Evolutionary conservation across 140 eudicot species (phyloP).

Genomic region (Anethum foeniculum): DNA sequence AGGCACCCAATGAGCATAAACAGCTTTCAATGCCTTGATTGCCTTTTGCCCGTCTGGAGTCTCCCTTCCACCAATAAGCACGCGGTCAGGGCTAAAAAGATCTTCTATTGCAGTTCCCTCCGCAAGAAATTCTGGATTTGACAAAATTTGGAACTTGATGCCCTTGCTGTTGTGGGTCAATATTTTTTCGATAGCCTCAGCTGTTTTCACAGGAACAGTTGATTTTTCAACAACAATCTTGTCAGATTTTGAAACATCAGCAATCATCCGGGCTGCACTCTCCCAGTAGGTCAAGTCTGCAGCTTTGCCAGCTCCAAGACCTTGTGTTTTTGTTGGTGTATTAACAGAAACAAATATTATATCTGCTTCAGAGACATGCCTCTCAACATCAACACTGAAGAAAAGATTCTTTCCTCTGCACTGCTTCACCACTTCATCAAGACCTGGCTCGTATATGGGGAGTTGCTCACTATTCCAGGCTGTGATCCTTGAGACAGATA

Average conservation of each 20-base stretch:
- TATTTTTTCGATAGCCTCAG: conserved; percentile 21
- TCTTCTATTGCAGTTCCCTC: conserved; percentile 21
- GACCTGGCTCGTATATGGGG: conserved; percentile 77
- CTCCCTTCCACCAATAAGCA: conserved; percentile 18
- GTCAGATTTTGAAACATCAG: conserved; percentile 19
- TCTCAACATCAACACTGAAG: conserved; percentile 65
- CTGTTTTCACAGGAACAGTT: conserved; percentile 21
- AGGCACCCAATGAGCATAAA: conserved; percentile 19
- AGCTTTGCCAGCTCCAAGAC: conserved; percentile 27
- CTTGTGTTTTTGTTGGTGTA: conserved; percentile 75
- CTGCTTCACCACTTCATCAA: conserved; percentile 65
- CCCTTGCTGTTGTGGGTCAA: conserved; percentile 20
- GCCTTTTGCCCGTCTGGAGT: conserved; percentile 18
- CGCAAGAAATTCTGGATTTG: conserved; percentile 17
- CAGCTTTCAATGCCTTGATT: conserved; percentile 13
- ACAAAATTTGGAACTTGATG: conserved; percentile 16
- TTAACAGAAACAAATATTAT: conserved; percentile 74
- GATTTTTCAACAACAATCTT: conserved; percentile 21
- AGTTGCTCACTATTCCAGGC: conserved; percentile 80
- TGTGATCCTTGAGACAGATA: conserved; percentile 58
- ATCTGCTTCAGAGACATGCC: conserved; percentile 66
- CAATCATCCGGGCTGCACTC: conserved; percentile 21
- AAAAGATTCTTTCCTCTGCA: conserved; percentile 69
- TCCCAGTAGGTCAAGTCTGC: conserved; percentile 21
- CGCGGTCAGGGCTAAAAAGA: conserved; percentile 20